Percentiles rank a stretch among this genome's conserved stretches.
phyloP scores from a whole-genome alignment of 768 basidiomycete genomes.

The Pleurotus giganteus region DNA sequence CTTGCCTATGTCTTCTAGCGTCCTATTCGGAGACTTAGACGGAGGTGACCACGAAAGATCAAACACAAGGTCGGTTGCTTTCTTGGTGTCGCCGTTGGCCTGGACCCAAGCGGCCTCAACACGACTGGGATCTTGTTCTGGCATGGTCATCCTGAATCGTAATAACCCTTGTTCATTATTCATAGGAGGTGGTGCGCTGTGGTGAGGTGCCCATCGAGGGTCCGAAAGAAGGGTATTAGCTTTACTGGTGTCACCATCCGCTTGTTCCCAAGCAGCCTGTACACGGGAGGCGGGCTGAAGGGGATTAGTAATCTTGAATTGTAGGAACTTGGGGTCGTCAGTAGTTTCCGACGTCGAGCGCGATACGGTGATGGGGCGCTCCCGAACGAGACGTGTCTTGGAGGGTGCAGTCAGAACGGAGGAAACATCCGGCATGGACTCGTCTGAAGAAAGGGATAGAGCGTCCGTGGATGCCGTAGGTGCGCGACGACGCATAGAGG shows the following conservation, averaged over 20 bases:
- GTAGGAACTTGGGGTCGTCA: constrained; percentile 1
- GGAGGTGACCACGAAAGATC: constrained; percentile 55
- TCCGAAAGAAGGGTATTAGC: constrained; percentile 1
- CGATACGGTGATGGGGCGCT: constrained; percentile 29
- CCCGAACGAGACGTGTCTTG: constrained; percentile 55
- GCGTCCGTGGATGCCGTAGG: constrained; percentile 34
- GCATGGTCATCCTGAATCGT: constrained; percentile 64
- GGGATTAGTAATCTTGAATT: constrained; percentile 17
- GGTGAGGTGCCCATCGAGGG: constrained; percentile 24
- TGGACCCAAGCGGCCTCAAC: constrained; percentile 69
- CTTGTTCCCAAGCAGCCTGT: constrained; percentile 6
- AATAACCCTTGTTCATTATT: constrained; percentile 38
- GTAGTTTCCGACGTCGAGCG: neutral
- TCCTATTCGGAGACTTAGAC: constrained; percentile 14
- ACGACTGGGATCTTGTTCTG: constrained; percentile 39
- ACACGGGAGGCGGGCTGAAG: constrained; percentile 23
- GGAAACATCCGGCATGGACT: constrained; percentile 54
- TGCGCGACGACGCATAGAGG: constrained; percentile 47
- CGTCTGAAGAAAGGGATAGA: constrained; percentile 65
- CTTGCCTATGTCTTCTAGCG: constrained; percentile 49
- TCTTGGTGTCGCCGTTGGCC: constrained; percentile 57
- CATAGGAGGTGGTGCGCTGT: constrained; percentile 5
- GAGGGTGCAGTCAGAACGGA: constrained; percentile 41
- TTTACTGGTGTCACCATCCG: neutral
- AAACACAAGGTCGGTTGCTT: constrained; percentile 55